Evolutionary conservation across 257 asterid genomes (phyloP), one percentile per base, ranked within the genome.

Genomic region (Rubia yunnanensis): DNA sequence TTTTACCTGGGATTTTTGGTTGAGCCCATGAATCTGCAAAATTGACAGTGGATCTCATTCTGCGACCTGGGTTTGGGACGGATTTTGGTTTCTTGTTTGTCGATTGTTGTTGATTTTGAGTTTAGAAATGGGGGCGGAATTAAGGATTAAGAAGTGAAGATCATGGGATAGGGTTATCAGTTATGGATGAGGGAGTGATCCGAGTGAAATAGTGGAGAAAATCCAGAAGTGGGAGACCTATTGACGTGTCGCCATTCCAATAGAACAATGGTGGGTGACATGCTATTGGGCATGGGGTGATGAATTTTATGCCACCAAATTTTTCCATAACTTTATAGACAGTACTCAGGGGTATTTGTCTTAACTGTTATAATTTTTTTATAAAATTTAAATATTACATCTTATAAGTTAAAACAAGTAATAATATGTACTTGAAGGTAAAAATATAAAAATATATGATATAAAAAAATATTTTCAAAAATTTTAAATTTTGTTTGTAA

Each of bases 81-180:
- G 28, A 48, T 38, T 10, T 38, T 38, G 3, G 46, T 3, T 44
- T 44, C 7, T 10, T 2, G 48, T 39, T 10, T 39, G 48, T 11
- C n/a, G n/a, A n/a, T 44, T 44, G 52, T 15, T 44, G 36, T 32
- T 32, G 36, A 32, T 32, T 15, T 1, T 5, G 52, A 17, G 52
- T 41, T 0, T 13, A n/a, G 49, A 3, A 41, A 41, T 3, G 18
- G 17, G 0, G 52, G 52, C n/a, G 52, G 52, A 44, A 44, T 4
- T 44, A 1, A 0, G 64, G 7, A 57, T 18, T 5, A 55, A n/a
- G 39, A 4, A 35, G 39, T 17, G 53, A 15, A 26, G 67, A 28
- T 4, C 24, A 22, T 50, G 52, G 62, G 86, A 83, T 78, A 81
- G 84, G 82, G 83, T n/a, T n/a, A n/a, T n/a, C n/a, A n/a, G n/a